These are phyloP conservation scores for Physocladia obscura DNA, from an alignment of 192 early-diverging fungal genomes.

Conservation along the genomic window DNA sequence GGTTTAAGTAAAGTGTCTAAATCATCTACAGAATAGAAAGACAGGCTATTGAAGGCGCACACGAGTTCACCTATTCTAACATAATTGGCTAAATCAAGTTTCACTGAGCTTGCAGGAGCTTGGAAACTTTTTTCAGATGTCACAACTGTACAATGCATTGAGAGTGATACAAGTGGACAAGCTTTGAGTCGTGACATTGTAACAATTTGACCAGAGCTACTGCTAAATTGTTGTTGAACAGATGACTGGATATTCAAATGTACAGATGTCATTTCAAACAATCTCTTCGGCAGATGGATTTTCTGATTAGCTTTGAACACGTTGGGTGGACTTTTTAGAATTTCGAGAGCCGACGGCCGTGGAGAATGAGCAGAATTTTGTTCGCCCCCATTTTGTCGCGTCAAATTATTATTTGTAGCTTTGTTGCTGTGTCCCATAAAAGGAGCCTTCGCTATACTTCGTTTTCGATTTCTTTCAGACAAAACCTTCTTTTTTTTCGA, in stretches of 20 bases:
- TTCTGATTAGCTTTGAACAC: neutral
- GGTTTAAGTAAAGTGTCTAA: constrained; percentile 4
- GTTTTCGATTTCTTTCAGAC: too few species aligned
- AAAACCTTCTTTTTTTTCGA: neutral
- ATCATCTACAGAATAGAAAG: neutral
- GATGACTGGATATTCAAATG: neutral
- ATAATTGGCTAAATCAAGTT: neutral
- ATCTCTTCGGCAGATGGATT: neutral
- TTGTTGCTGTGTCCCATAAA: too few species aligned
- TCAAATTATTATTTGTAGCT: too few species aligned
- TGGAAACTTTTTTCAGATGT: neutral
- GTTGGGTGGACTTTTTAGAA: neutral
- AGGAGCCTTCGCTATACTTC: too few species aligned
- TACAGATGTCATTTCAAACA: constrained; percentile 4
- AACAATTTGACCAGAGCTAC: constrained; percentile 16
- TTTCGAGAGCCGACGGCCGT: neutral
- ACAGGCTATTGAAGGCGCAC: neutral
- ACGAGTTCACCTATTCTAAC: constrained; percentile 16
- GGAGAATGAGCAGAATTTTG: too few species aligned
- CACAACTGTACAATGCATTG: constrained; percentile 2
- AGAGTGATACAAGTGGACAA: neutral
- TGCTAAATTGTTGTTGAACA: neutral
- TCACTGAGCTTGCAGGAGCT: neutral
- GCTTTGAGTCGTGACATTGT: constrained; percentile 14
- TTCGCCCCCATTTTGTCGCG: too few species aligned